phyloP scores from a whole-genome alignment of 2,329 filamentous ascomycete genomes.

The Nectriaceae sp. region DNA sequence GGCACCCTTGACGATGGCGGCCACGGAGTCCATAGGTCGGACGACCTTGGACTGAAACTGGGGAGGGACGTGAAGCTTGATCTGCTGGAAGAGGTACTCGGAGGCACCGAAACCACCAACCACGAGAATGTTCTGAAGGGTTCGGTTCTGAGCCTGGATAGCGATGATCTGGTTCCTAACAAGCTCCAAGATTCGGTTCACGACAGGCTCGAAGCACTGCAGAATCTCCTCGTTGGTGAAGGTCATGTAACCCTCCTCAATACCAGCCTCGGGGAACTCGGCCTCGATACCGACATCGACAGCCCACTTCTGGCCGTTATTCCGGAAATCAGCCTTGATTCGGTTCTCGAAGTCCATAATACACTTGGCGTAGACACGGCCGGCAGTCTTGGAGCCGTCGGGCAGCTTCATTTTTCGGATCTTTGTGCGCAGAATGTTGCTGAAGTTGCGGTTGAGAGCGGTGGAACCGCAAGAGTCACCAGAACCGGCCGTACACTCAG shows the following conservation, averaged over 20 bases:
- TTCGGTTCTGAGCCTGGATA: constrained; percentile 94
- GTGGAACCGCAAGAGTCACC: constrained; percentile 99
- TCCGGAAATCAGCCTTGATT: constrained; percentile 99
- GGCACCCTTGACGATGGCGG: constrained; percentile 96
- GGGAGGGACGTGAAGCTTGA: constrained; percentile 96
- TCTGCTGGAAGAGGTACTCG: constrained; percentile 98
- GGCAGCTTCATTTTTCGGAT: constrained; percentile 99
- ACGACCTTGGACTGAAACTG: constrained; percentile 99
- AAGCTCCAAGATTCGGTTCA: constrained; percentile 93
- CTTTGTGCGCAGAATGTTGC: constrained; percentile 95
- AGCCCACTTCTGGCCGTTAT: constrained; percentile 99
- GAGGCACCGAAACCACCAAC: constrained; percentile 98
- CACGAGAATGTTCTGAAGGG: constrained; percentile 92
- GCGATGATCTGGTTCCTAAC: constrained; percentile 98
- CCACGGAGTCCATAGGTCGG: constrained; percentile 97
- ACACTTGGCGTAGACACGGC: constrained; percentile 97
- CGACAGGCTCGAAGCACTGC: constrained; percentile 97
- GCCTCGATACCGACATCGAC: constrained; percentile 98
- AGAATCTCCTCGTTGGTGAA: constrained; percentile 99
- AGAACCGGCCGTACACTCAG: constrained; percentile 94
- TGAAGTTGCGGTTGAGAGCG: constrained; percentile 95
- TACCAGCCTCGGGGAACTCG: constrained; percentile 95
- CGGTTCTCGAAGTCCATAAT: constrained; percentile 99
- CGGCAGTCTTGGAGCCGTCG: constrained; percentile 95
- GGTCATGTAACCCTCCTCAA: constrained; percentile 99